These are phyloP conservation scores for Thielaviopsis euricoi DNA, from an alignment of 2,329 filamentous ascomycete species.

Conservation along the genomic window DNA sequence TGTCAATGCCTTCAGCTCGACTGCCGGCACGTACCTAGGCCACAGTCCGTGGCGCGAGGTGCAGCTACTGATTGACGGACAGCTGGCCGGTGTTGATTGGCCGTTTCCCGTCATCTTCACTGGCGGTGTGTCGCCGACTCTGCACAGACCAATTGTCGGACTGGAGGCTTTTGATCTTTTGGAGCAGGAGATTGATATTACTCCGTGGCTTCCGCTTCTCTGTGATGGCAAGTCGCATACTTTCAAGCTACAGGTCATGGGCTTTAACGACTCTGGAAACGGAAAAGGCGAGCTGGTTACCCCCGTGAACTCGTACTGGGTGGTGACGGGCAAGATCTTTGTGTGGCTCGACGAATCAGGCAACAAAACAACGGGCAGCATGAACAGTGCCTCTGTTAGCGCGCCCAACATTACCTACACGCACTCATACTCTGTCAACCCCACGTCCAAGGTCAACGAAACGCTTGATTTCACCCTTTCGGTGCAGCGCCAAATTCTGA, in stretches of 20 bases:
- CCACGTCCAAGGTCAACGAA: conserved; percentile 37
- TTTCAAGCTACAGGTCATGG: conserved; percentile 51
- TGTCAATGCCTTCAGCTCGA: conserved; percentile 38
- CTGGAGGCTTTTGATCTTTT: conserved; percentile 63
- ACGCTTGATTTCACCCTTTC: conserved; percentile 41
- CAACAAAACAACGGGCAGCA: conserved; percentile 33
- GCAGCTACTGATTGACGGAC: conserved; percentile 57
- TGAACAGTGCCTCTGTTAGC: conserved; percentile 7
- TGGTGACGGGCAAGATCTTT: conserved; percentile 65
- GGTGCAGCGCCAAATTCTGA: conserved; percentile 36
- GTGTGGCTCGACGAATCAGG: conserved; percentile 46
- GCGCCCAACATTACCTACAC: conserved; percentile 17
- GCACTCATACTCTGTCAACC: conserved; percentile 16
- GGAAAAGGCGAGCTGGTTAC: conserved; percentile 28
- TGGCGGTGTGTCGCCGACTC: conserved; percentile 57
- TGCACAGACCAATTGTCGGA: conserved; percentile 66
- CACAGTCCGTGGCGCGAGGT: conserved; percentile 64
- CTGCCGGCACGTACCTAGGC: conserved; percentile 42
- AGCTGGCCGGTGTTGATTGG: conserved; percentile 60
- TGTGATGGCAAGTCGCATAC: conserved; percentile 48
- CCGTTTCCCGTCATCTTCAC: conserved; percentile 74
- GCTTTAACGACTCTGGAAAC: conserved; percentile 38
- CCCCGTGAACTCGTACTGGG: conserved; percentile 37
- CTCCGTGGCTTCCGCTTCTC: conserved; percentile 55
- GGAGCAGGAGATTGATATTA: conserved; percentile 70